phyloP scores from a whole-genome alignment of 352 stramenopile species.

The Pythium apleroticum region DNA sequence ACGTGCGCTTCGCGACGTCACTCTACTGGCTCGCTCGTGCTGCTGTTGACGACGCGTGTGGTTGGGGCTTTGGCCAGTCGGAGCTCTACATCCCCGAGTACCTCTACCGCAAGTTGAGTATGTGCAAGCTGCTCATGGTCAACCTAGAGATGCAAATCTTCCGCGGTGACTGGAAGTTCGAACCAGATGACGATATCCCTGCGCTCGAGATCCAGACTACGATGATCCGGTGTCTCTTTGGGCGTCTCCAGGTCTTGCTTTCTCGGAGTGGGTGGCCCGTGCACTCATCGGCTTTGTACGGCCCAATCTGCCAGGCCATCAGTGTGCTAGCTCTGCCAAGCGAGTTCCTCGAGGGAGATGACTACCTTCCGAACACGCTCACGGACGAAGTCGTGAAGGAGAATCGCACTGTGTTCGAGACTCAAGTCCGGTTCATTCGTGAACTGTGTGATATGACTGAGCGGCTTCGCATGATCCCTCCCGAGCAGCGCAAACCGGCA shows the following conservation, averaged over 20 bases:
- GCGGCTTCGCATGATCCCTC: constrained; percentile 53
- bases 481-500: constrained; percentile 57
- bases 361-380: constrained; percentile 18
- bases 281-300: constrained; percentile 24
- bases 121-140: constrained; percentile 80
- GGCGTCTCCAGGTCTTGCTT: constrained; percentile 54
- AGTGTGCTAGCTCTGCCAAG: constrained; percentile 44
- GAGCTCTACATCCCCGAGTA: constrained; percentile 75
- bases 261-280: constrained; percentile 1
- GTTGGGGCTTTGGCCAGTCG: constrained; percentile 78
- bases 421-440: constrained; percentile 70
- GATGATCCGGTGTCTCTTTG: constrained; percentile 69
- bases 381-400: constrained; percentile 22
- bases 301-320: constrained; percentile 59
- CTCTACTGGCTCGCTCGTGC: constrained; percentile 82
- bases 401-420: constrained; percentile 56
- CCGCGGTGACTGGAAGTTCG: constrained; percentile 56
- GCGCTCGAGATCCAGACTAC: constrained; percentile 53
- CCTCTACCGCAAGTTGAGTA: constrained; percentile 75
- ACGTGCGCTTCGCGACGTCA: constrained; percentile 75
- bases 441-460: constrained; percentile 79
- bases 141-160: constrained; percentile 85
- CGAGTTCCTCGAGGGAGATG: constrained; percentile 43
- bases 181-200: constrained; percentile 61
- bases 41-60: constrained; percentile 76